phyloP scores from a whole-genome alignment of 1,139 yeast species.

The Taiozyma sp. region DNA sequence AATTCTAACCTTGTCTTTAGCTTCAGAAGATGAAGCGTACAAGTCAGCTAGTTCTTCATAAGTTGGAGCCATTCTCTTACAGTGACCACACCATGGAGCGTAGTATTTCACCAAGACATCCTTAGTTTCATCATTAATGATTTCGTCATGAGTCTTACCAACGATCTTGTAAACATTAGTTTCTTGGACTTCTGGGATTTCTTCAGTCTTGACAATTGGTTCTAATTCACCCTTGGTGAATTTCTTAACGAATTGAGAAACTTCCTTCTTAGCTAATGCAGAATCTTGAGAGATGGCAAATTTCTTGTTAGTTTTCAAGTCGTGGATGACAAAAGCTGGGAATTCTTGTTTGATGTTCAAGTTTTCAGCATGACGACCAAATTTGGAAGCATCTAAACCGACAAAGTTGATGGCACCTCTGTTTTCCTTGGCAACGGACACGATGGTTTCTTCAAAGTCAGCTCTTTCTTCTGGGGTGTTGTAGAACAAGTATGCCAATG shows the following conservation, averaged over 20 bases:
- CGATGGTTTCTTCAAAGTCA: conserved; percentile 46
- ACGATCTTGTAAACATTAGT: conserved; percentile 76
- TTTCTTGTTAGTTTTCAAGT: conserved; percentile 61
- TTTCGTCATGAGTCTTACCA: conserved; percentile 74
- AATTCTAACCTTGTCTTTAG: conserved; percentile 54
- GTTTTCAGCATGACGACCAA: conserved; percentile 86
- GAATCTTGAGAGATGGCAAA: conserved; percentile 59
- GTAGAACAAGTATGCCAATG: conserved; percentile 88
- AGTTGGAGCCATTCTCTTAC: conserved; percentile 91
- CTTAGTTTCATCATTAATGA: conserved; percentile 64
- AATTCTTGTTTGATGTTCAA: conserved; percentile 81
- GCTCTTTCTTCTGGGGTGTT: conserved; percentile 63
- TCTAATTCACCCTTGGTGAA: conserved; percentile 60
- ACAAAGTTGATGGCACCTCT: conserved; percentile 87
- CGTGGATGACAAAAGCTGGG: conserved; percentile 92
- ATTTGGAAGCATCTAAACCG: conserved; percentile 76
- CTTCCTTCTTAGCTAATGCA: conserved; percentile 37
- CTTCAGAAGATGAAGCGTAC: conserved; percentile 43
- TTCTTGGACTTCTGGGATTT: conserved; percentile 76
- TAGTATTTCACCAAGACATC: conserved; percentile 92
- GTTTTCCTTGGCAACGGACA: conserved; percentile 62
- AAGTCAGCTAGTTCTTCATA: conserved; percentile 83
- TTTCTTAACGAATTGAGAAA: conserved; percentile 60
- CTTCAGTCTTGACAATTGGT: conserved; percentile 83
- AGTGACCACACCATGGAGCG: conserved; percentile 99